Evolutionary conservation across 2,329 filamentous ascomycete genomes (phyloP).

Genomic region (Blumeriella jaapii): DNA sequence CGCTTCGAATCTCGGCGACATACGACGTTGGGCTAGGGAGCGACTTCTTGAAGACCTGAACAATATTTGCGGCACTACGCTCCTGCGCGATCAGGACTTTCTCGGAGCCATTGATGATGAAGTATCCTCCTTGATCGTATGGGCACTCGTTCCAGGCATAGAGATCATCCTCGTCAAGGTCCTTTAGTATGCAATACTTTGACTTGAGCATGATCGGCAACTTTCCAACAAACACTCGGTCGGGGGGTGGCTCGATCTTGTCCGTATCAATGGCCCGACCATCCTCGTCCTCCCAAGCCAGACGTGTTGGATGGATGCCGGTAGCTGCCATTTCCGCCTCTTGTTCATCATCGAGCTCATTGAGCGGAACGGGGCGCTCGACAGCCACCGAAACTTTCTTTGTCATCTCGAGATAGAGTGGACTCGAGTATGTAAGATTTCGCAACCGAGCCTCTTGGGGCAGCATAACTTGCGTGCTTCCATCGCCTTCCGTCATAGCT

Average conservation of each 20-base stretch:
- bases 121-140: slow-evolving; percentile 97
- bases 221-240: slow-evolving; percentile 79
- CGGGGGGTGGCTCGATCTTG: slow-evolving; percentile 34
- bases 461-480: slow-evolving; percentile 71
- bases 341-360: slow-evolving; percentile 59
- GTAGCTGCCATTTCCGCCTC: slow-evolving; percentile 42
- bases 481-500: slow-evolving; percentile 86
- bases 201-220: slow-evolving; percentile 98
- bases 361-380: slow-evolving; percentile 55
- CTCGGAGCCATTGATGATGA: slow-evolving; percentile 97
- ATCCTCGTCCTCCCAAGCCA: slow-evolving; percentile 48
- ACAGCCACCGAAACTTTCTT: slow-evolving; percentile 77
- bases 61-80: slow-evolving; percentile 93
- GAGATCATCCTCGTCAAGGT: slow-evolving; percentile 72
- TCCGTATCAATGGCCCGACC: slow-evolving; percentile 31
- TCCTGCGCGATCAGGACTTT: slow-evolving; percentile 98
- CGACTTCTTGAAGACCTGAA: slow-evolving; percentile 98
- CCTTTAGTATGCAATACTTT: slow-evolving; percentile 81
- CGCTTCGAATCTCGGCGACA: slow-evolving; percentile 90
- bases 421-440: slow-evolving; percentile 90
- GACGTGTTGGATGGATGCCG: slow-evolving; percentile 44
- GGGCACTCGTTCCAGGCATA: slow-evolving; percentile 94
- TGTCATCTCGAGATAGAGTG: slow-evolving; percentile 79
- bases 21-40: slow-evolving; percentile 85
- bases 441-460: slow-evolving; percentile 93